These are phyloP conservation scores for Coprinopsis cinerea DNA, from an alignment of 768 basidiomycete genomes.

Conservation along the genomic window DNA sequence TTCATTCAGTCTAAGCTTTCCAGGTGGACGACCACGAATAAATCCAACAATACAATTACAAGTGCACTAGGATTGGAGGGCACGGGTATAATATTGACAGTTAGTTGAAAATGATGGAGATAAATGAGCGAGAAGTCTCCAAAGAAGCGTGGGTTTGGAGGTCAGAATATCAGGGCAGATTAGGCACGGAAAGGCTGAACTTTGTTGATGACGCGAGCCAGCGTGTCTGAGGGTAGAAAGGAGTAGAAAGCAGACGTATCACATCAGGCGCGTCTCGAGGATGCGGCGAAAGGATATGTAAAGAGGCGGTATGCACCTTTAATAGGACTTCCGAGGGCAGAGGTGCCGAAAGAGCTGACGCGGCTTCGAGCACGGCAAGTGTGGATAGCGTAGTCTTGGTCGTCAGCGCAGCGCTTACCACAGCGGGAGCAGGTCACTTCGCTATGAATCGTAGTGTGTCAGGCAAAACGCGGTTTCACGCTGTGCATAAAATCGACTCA, in stretches of 20 bases:
- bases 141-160: too few species aligned
- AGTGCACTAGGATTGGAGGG: too few species aligned
- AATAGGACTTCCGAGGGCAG: slow-evolving; percentile 6
- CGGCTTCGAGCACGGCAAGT: slow-evolving; percentile 15
- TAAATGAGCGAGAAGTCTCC: too few species aligned
- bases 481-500: slow-evolving; percentile 16
- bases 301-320: slow-evolving; percentile 10
- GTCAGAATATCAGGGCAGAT: not conserved
- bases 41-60: too few species aligned
- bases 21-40: too few species aligned
- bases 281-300: not conserved
- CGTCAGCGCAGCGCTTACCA: slow-evolving; percentile 16
- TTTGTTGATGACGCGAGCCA: slow-evolving; percentile 5
- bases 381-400: slow-evolving; percentile 17
- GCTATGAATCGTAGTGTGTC: slow-evolving; percentile 9
- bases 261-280: too few species aligned
- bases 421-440: slow-evolving; percentile 20
- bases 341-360: not conserved
- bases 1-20: too few species aligned
- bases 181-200: not conserved
- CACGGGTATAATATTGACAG: too few species aligned
- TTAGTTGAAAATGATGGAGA: too few species aligned
- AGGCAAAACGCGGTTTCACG: not conserved
- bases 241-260: not conserved
- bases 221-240: slow-evolving; percentile 8